phyloP scores from a whole-genome alignment of 169 alveolate species.

The Plasmodium blacklocki region DNA sequence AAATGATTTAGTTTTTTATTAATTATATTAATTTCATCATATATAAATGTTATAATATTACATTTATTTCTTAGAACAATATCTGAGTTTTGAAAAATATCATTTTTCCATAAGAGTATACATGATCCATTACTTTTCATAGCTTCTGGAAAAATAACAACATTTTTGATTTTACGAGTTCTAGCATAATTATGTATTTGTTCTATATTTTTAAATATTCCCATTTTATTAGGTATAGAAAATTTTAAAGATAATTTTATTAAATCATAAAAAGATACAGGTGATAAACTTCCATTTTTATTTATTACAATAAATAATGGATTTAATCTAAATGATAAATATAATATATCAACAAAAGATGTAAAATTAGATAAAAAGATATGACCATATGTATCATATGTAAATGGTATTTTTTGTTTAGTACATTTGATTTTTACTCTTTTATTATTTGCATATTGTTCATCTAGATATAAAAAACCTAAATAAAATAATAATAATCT shows the following conservation, averaged over 20 bases:
- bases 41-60: conserved; percentile 43
- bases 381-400: conserved; percentile 71
- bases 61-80: conserved; percentile 42
- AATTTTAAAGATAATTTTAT: conserved; percentile 55
- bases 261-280: conserved; percentile 44
- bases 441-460: conserved; percentile 61
- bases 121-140: conserved; percentile 72
- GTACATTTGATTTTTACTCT: conserved; percentile 66
- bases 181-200: conserved; percentile 55
- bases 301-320: conserved; percentile 47
- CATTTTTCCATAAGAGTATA: conserved; percentile 65
- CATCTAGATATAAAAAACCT: conserved; percentile 58
- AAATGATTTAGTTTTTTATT: conserved; percentile 23
- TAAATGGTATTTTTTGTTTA: conserved; percentile 36
- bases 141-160: conserved; percentile 72
- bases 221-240: conserved; percentile 47
- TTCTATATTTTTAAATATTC: conserved; percentile 62
- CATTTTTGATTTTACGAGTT: conserved; percentile 35
- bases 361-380: conserved; percentile 65
- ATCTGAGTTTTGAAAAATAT: conserved; percentile 47
- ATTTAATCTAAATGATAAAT: conserved; percentile 62
- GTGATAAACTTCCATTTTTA: conserved; percentile 65
- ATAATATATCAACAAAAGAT: conserved; percentile 62
- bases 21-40: conserved; percentile 34
- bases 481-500: conserved; percentile 43